Percentiles rank a stretch among this genome's conserved stretches.
phyloP scores from a whole-genome alignment of 2,329 filamentous ascomycete genomes.

The Camillea tinctor region DNA sequence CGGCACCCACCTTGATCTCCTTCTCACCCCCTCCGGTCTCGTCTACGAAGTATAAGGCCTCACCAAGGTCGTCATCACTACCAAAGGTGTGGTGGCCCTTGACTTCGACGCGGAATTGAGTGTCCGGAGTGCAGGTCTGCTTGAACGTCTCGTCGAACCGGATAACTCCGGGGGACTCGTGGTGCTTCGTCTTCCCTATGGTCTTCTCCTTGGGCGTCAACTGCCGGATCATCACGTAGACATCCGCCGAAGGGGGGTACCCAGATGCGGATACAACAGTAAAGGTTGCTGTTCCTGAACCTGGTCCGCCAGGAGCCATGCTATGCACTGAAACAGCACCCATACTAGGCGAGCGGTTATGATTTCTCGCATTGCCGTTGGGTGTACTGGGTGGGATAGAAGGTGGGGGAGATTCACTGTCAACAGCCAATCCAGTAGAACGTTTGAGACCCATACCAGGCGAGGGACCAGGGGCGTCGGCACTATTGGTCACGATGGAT shows the following conservation, averaged over 20 bases:
- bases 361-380: constrained; percentile 34
- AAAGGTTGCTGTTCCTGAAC: constrained; percentile 75
- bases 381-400: constrained; percentile 32
- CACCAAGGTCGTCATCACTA: constrained; percentile 79
- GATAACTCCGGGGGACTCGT: constrained; percentile 70
- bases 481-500: constrained; percentile 43
- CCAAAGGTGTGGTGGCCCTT: constrained; percentile 85
- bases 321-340: constrained; percentile 67
- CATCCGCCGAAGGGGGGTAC: constrained; percentile 72
- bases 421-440: constrained; percentile 38
- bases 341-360: constrained; percentile 56
- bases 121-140: constrained; percentile 73
- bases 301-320: constrained; percentile 57
- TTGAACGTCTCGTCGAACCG: constrained; percentile 79
- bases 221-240: constrained; percentile 74
- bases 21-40: constrained; percentile 73
- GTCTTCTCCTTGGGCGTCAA: constrained; percentile 70
- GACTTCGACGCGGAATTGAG: constrained; percentile 81
- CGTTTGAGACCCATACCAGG: constrained; percentile 41
- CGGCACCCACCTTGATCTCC: constrained; percentile 69
- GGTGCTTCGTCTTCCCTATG: constrained; percentile 88
- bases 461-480: constrained; percentile 29
- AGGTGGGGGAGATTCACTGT: constrained; percentile 28
- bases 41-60: constrained; percentile 87
- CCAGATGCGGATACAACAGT: constrained; percentile 75